phyloP scores from a whole-genome alignment of 2,329 filamentous ascomycete genomes.

The Pseudocercospora vitis region DNA sequence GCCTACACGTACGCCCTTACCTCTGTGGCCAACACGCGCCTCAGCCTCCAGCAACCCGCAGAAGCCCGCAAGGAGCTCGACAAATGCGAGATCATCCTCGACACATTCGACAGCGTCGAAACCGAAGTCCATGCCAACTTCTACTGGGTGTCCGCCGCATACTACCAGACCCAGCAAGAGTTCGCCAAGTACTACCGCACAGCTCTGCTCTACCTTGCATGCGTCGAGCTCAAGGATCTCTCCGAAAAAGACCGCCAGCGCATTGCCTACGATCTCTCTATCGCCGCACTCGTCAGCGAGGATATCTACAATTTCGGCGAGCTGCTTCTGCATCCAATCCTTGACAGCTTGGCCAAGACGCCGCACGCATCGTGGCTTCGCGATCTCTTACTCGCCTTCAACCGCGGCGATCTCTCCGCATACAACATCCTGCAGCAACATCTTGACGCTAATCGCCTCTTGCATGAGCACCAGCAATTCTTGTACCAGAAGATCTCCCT shows the following conservation, averaged over 20 bases:
- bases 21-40: constrained; percentile 82
- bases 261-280: constrained; percentile 87
- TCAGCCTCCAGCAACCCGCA: constrained; percentile 75
- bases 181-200: constrained; percentile 98
- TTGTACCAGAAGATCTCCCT: constrained; percentile 97
- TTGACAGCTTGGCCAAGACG: constrained; percentile 75
- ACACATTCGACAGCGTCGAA: constrained; percentile 92
- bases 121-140: constrained; percentile 93
- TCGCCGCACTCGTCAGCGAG: constrained; percentile 88
- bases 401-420: constrained; percentile 84
- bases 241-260: constrained; percentile 71
- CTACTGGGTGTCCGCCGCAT: constrained; percentile 91
- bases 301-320: constrained; percentile 99
- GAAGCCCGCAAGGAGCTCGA: constrained; percentile 84
- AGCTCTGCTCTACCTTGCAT: constrained; percentile 94
- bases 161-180: constrained; percentile 86
- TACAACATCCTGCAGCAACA: constrained; percentile 73
- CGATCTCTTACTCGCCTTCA: constrained; percentile 96
- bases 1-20: constrained; percentile 92
- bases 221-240: constrained; percentile 79
- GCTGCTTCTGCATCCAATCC: constrained; percentile 93
- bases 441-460: constrained; percentile 74
- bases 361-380: constrained; percentile 85
- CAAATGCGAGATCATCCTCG: constrained; percentile 80
- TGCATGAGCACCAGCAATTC: constrained; percentile 76